Conservation (phyloP, 1,284 basidiomycete genomes). For the Irpex sp. region DNA sequence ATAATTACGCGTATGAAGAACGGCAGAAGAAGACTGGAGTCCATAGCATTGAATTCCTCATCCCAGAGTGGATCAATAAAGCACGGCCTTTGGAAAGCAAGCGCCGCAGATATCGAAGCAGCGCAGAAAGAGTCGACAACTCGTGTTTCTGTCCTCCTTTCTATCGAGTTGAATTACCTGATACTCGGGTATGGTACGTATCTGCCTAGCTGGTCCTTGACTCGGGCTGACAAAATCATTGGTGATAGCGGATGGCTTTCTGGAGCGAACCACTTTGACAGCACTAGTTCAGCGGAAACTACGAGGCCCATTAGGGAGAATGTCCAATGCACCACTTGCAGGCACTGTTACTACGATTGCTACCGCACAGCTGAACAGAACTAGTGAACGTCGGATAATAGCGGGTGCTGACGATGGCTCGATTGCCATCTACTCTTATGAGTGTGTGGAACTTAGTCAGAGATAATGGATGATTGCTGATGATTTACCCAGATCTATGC, state of each 20-base stretch:
- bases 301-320: slow-evolving; percentile 27
- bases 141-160: slow-evolving; percentile 46
- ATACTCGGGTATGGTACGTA: slow-evolving; percentile 60
- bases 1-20: slow-evolving; percentile 19
- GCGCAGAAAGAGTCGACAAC: slow-evolving; percentile 4
- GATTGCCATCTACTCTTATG: slow-evolving; percentile 64
- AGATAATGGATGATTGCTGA: not conserved
- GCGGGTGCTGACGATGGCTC: slow-evolving; percentile 76
- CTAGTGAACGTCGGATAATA: slow-evolving; percentile 55
- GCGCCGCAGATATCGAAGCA: slow-evolving; percentile 4
- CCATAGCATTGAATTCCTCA: slow-evolving; percentile 2
- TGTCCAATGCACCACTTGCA: slow-evolving; percentile 43
- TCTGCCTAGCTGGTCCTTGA: no score
- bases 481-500: slow-evolving; percentile 45
- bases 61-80: not conserved
- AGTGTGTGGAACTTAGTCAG: slow-evolving; percentile 35
- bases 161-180: slow-evolving; percentile 52
- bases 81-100: slow-evolving; percentile 27
- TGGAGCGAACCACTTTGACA: slow-evolving; percentile 41
- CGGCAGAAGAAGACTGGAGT: slow-evolving; percentile 21
- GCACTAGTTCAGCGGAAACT: slow-evolving; percentile 24
- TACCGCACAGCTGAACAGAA: slow-evolving; percentile 49
- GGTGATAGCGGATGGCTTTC: slow-evolving; percentile 53
- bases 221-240: no score
- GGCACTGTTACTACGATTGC: slow-evolving; percentile 51